Evolutionary conservation across 345 rosid species (phyloP).

Genomic region (Rhodamnia argentea): DNA sequence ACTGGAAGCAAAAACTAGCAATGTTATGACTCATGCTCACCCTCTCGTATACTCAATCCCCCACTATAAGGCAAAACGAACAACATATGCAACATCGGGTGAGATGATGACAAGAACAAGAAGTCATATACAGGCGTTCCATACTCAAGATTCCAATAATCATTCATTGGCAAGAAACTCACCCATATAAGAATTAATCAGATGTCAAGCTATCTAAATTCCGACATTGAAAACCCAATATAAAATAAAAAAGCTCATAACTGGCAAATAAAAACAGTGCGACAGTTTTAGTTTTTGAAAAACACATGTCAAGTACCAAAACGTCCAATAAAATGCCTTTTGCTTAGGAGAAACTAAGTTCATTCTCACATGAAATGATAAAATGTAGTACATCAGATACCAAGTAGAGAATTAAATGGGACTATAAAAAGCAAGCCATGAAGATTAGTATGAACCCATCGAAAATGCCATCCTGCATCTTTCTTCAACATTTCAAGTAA

Average conservation of each 20-base stretch:
- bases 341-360: background rate
- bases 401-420: background rate
- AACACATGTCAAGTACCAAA: background rate
- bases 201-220: background rate
- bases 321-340: background rate
- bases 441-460: background rate
- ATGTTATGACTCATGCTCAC: background rate
- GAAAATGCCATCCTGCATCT: background rate
- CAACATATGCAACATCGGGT: background rate
- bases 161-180: background rate
- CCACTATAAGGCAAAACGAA: background rate
- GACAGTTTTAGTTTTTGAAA: background rate
- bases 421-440: too few relatives aligned
- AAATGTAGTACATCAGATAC: background rate
- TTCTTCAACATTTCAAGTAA: background rate
- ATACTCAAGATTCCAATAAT: background rate
- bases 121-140: background rate
- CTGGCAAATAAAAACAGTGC: background rate
- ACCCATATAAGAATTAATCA: background rate
- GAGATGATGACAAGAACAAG: background rate
- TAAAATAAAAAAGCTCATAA: background rate
- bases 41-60: background rate
- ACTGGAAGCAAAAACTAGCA: background rate
- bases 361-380: background rate
- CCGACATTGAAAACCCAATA: background rate